These are phyloP conservation scores for Ceratocystis alfenasii DNA, from an alignment of 2,329 filamentous ascomycete genomes.

Conservation along the genomic window DNA sequence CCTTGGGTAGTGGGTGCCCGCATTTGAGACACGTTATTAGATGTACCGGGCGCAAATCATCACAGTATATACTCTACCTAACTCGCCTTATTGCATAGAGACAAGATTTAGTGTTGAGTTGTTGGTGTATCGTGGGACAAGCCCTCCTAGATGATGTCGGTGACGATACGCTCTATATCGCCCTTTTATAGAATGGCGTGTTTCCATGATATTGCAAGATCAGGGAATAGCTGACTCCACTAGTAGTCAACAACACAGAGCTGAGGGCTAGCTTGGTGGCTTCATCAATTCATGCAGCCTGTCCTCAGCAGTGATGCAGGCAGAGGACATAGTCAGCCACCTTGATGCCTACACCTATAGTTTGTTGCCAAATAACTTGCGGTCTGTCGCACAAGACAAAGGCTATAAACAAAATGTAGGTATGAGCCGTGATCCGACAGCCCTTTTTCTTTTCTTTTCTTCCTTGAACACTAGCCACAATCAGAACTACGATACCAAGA, in stretches of 20 bases:
- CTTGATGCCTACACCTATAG: slow-evolving; percentile 3
- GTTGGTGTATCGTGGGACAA: not conserved
- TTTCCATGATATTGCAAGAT: not conserved
- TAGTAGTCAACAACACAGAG: not conserved
- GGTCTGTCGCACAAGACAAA: slow-evolving; percentile 5
- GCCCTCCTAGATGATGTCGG: not conserved
- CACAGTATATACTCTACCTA: no score
- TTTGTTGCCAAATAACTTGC: not conserved
- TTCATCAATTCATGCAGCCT: not conserved
- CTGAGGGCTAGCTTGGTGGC: not conserved
- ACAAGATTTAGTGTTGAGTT: not conserved
- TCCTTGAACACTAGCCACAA: not conserved
- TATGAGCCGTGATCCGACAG: not conserved
- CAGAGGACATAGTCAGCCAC: not conserved
- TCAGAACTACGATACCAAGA: not conserved
- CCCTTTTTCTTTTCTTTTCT: not conserved
- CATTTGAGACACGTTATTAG: not conserved
- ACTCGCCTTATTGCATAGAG: no score
- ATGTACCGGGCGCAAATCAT: not conserved
- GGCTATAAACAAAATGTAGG: not conserved
- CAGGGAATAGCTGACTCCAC: not conserved
- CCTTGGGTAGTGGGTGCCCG: not conserved
- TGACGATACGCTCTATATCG: not conserved
- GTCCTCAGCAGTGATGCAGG: not conserved
- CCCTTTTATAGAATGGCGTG: not conserved